Base-by-base conservation (phyloP, 2,329 filamentous ascomycete genomes). In the Neofusicoccum kwambonambiense region DNA sequence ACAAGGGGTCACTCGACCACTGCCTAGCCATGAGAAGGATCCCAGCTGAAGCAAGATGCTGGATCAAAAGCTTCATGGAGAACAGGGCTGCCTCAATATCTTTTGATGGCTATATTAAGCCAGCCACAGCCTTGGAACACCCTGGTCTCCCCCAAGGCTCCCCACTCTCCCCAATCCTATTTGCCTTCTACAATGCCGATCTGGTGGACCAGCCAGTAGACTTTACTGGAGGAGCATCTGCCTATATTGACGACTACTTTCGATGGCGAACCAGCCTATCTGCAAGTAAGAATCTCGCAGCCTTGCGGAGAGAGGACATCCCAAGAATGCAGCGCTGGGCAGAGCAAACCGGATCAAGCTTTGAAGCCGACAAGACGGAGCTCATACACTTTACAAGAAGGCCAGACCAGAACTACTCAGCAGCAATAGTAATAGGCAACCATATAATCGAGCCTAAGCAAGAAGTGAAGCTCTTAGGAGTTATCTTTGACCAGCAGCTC, bases 321-420 rank as follows among this genome's bases (percentile, higher is more conserved):
- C 50, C 5, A 52, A 35, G 50, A 9, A 52, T 52, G n/a, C 34
- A 37, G n/a, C 22, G 50, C 5, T 75, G 68, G 74, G 72, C 70
- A 8, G 64, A 63, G 19, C 52, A 64, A 49, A 74, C 71, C 0
- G 69, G 73, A 1, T 70, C 73, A 12, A 65, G 58, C 50, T 76
- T 76, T 64, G 64, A 67, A 8, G 72, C 69, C 0, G 69, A 75
- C 37, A 75, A 76, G 63, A 74, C 69, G 2, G 68, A 73, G 19
- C 66, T 75, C 0, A 75, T 75, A 34, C 69, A 76, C 56, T 45
- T 76, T 8, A 75, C 70, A 3, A 67, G 70, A 58, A 68, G 52
- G 4, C 71, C 62, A 58, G 64, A 50, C 2, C 62, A 69, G 41
- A 67, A 11, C 51, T 72, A 5, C n/a, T 27, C 31, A n/a, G 50